Evolutionary conservation across 2,329 filamentous ascomycete genomes (phyloP).

Genomic region (Aurifilum marmelostoma): DNA sequence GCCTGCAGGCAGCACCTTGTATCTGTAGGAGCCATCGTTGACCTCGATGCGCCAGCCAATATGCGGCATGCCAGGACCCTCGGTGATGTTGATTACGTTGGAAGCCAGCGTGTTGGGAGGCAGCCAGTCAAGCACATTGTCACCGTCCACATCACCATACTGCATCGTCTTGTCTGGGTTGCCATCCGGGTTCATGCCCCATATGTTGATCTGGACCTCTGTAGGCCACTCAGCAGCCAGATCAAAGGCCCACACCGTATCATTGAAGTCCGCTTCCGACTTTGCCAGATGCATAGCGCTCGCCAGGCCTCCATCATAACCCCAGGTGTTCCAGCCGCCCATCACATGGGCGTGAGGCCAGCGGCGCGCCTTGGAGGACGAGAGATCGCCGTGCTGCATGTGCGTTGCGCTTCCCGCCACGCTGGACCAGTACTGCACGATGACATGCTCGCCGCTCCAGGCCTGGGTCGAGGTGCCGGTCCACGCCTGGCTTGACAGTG

Average conservation of each 20-base stretch:
- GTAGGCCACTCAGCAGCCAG: constrained; percentile 68
- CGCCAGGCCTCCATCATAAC: constrained; percentile 62
- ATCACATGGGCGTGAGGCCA: constrained; percentile 67
- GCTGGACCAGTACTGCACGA: constrained; percentile 65
- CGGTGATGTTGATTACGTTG: constrained; percentile 60
- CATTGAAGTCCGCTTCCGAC: constrained; percentile 31
- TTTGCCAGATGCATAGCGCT: constrained; percentile 52
- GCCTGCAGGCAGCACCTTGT: constrained; percentile 55
- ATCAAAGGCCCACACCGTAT: constrained; percentile 60
- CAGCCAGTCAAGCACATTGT: constrained; percentile 63
- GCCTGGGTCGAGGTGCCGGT: constrained; percentile 41
- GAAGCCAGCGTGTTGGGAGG: constrained; percentile 58
- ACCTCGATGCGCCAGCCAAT: constrained; percentile 58
- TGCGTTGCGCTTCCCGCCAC: constrained; percentile 62
- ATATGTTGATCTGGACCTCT: constrained; percentile 64
- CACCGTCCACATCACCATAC: constrained; percentile 64
- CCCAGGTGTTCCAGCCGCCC: constrained; percentile 65
- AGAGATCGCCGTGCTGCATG: constrained; percentile 60
- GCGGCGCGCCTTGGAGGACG: constrained; percentile 40
- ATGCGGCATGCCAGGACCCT: constrained; percentile 54
- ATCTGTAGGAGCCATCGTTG: constrained; percentile 58
- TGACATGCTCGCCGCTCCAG: constrained; percentile 41
- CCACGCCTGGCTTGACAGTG: constrained; percentile 57
- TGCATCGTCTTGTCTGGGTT: constrained; percentile 62
- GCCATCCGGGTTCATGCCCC: constrained; percentile 68